Percentiles rank a stretch among this genome's conserved stretches.
Conservation (phyloP, 2,329 filamentous ascomycete genomes). For the Sclerotinia sclerotiorum region DNA sequence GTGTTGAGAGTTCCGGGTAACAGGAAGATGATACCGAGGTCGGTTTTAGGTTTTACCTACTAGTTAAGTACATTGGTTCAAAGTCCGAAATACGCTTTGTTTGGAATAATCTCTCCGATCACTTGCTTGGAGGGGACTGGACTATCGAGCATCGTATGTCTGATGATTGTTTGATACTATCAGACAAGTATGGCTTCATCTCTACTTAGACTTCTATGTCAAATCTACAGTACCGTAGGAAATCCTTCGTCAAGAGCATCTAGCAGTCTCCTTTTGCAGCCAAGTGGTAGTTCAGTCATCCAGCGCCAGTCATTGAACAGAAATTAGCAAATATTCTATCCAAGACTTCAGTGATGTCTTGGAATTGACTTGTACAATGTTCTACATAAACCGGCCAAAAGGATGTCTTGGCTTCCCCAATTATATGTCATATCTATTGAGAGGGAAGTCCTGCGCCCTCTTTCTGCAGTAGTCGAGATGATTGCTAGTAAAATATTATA, state of each 20-base stretch:
- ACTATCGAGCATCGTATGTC: not conserved
- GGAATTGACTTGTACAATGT: not conserved
- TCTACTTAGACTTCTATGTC: not conserved
- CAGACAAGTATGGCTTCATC: not conserved
- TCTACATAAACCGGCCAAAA: not conserved
- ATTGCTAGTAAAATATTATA: not conserved
- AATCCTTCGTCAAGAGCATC: not conserved
- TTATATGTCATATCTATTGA: not conserved
- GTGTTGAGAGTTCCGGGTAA: not conserved
- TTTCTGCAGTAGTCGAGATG: not conserved
- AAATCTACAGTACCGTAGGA: not conserved
- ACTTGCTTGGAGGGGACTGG: not conserved
- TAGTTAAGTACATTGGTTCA: too few species aligned
- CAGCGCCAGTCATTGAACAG: not conserved
- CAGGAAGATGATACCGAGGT: slow-evolving; percentile 4
- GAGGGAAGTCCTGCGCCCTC: not conserved
- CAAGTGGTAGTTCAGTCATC: not conserved
- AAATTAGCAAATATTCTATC: not conserved
- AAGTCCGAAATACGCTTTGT: not conserved
- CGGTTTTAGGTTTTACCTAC: not conserved
- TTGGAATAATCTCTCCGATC: not conserved
- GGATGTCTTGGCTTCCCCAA: not conserved
- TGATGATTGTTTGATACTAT: not conserved
- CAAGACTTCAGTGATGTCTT: not conserved
- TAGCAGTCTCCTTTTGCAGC: not conserved